Percentiles rank a stretch among this genome's conserved stretches.
phyloP scores from a whole-genome alignment of 192 early-diverging fungal species.

The Dissophora ornata region DNA sequence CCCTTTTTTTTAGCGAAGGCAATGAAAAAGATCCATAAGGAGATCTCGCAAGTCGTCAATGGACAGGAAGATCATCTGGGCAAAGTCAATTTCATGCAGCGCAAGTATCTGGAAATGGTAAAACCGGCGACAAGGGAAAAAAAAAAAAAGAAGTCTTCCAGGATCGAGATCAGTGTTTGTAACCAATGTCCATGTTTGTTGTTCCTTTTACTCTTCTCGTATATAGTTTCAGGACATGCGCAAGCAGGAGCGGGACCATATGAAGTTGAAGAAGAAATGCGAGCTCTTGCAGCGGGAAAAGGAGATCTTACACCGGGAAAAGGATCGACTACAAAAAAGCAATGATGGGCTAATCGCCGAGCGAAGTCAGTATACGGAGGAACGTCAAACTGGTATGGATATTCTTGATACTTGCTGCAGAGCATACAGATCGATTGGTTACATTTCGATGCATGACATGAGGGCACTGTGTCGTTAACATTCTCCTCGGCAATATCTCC shows the following conservation, averaged over 20 bases:
- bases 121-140: not conserved
- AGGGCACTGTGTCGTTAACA: too few relatives aligned
- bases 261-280: conserved; percentile 57
- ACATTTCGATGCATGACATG: too few relatives aligned
- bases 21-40: conserved; percentile 68
- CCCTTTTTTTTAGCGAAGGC: conserved; percentile 59
- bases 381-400: conserved; percentile 12
- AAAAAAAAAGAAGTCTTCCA: too few relatives aligned
- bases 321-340: conserved; percentile 16
- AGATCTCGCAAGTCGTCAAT: conserved; percentile 62
- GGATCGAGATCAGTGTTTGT: too few relatives aligned
- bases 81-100: conserved; percentile 60
- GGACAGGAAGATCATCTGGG: conserved; percentile 59
- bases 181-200: not conserved
- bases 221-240: conserved; percentile 71
- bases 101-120: conserved; percentile 71
- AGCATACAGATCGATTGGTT: too few relatives aligned
- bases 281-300: conserved; percentile 64
- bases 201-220: not conserved
- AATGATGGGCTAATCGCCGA: conserved; percentile 17
- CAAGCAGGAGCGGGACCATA: conserved; percentile 64
- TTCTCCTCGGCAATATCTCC: too few relatives aligned
- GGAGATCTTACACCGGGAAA: conserved; percentile 53
- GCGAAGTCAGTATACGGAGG: conserved; percentile 4
- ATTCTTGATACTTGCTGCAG: too few relatives aligned